Evolutionary conservation across 192 early-diverging fungal species (phyloP).

Genomic region (Umbelopsis vinacea): DNA sequence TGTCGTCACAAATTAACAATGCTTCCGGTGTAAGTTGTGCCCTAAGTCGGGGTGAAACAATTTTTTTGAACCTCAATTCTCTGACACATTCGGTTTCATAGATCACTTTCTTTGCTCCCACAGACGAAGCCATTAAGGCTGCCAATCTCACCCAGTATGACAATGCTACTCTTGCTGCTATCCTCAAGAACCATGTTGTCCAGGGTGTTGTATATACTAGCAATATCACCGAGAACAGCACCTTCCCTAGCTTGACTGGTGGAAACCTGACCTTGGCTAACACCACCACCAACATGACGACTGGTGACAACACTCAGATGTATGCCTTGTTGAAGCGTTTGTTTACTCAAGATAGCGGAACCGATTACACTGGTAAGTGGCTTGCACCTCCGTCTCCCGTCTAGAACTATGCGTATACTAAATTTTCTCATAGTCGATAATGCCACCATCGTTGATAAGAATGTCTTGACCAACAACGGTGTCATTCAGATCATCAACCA

Average conservation of each 20-base stretch:
- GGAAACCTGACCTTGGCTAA: background rate
- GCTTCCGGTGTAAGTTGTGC: background rate
- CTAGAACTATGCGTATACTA: background rate
- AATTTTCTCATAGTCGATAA: constrained; percentile 23
- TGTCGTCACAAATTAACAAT: background rate
- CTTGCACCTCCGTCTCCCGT: background rate
- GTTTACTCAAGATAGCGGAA: background rate
- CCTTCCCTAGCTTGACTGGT: background rate
- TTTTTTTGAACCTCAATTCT: too few relatives aligned
- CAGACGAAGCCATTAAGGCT: background rate
- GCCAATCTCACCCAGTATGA: background rate
- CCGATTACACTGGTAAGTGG: background rate
- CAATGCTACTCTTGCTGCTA: background rate
- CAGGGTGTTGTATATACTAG: constrained; percentile 23
- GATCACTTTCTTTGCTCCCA: constrained; percentile 31
- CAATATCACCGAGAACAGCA: constrained; percentile 12
- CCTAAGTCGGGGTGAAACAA: background rate
- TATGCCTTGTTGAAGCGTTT: background rate
- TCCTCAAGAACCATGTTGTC: constrained; percentile 24
- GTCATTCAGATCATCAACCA: constrained; percentile 26
- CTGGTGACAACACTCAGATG: background rate
- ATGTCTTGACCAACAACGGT: constrained; percentile 22
- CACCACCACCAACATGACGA: background rate
- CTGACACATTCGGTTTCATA: background rate
- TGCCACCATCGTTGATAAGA: constrained; percentile 1